Conservation (phyloP, 1,139 yeast species). For the Yamadazyma dendronema region DNA sequence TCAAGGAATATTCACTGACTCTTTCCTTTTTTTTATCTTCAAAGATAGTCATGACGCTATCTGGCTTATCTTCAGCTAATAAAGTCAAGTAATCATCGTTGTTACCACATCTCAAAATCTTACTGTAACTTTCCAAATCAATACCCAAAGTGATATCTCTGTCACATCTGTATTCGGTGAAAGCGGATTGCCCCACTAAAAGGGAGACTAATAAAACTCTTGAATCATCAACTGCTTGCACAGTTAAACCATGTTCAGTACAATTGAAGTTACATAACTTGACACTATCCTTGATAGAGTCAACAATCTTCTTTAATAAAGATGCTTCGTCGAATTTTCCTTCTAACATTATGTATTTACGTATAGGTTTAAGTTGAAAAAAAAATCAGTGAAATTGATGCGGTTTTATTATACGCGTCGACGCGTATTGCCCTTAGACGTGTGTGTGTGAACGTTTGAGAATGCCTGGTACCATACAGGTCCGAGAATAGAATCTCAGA, state of each 20-base stretch:
- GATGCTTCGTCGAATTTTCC: conserved; percentile 95
- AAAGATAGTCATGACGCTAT: conserved; percentile 74
- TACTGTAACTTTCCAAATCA: conserved; percentile 81
- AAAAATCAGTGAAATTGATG: not conserved
- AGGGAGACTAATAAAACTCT: conserved; percentile 90
- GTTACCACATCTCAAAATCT: conserved; percentile 88
- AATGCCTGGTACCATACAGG: not conserved
- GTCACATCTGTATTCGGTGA: conserved; percentile 92
- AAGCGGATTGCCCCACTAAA: conserved; percentile 87
- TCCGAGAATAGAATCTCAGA: not conserved
- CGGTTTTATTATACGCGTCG: conserved; percentile 1
- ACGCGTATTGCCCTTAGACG: conserved; percentile 1
- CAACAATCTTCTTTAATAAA: conserved; percentile 86
- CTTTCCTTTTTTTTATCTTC: conserved; percentile 91
- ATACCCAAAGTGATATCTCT: conserved; percentile 90
- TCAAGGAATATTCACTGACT: conserved; percentile 87
- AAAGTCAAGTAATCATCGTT: conserved; percentile 85
- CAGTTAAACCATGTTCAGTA: conserved; percentile 89
- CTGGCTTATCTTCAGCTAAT: conserved; percentile 91
- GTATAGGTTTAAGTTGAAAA: conserved; percentile 1
- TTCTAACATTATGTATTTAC: conserved; percentile 71
- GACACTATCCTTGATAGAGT: conserved; percentile 90
- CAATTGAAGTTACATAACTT: conserved; percentile 95
- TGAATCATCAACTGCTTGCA: conserved; percentile 97
- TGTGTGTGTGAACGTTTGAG: not conserved